These are phyloP conservation scores for Chamaecyparis obtusa DNA, from an alignment of 75 land plant species.

Conservation along the genomic window DNA sequence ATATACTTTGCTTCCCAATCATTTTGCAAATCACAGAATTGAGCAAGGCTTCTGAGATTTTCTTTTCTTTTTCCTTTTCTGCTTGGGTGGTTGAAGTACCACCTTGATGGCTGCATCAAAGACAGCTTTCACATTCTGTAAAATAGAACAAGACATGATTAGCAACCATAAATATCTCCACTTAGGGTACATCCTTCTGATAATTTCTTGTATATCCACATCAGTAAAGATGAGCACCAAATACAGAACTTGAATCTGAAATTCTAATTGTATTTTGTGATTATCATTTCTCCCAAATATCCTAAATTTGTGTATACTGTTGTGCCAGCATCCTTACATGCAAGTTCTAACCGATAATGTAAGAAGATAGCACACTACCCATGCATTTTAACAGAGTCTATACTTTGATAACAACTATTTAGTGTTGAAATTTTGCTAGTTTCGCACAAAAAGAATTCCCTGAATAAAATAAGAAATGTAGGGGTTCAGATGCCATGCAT, in stretches of 20 bases:
- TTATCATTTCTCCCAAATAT: not conserved
- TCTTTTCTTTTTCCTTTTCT: constrained; percentile 65
- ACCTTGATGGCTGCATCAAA: constrained; percentile 74
- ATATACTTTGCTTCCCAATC: not conserved
- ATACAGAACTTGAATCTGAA: not conserved
- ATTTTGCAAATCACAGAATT: constrained; percentile 44
- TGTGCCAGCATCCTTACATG: no score
- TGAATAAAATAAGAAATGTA: no score
- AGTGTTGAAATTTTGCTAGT: no score
- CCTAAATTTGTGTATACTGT: not conserved
- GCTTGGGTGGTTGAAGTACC: constrained; percentile 66
- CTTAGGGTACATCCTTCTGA: not conserved
- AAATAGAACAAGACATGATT: not conserved
- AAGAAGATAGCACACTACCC: no score
- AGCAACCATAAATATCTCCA: not conserved
- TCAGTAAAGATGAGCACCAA: no score
- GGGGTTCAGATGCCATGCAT: no score
- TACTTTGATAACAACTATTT: no score
- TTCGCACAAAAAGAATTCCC: no score
- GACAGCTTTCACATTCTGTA: constrained; percentile 71
- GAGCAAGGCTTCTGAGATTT: constrained; percentile 59
- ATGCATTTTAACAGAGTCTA: no score
- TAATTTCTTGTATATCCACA: no score
- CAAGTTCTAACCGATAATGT: no score
- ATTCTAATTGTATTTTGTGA: not conserved